Evolutionary conservation across 75 land plant species (phyloP).

Genomic region (Cupressus sempervirens): DNA sequence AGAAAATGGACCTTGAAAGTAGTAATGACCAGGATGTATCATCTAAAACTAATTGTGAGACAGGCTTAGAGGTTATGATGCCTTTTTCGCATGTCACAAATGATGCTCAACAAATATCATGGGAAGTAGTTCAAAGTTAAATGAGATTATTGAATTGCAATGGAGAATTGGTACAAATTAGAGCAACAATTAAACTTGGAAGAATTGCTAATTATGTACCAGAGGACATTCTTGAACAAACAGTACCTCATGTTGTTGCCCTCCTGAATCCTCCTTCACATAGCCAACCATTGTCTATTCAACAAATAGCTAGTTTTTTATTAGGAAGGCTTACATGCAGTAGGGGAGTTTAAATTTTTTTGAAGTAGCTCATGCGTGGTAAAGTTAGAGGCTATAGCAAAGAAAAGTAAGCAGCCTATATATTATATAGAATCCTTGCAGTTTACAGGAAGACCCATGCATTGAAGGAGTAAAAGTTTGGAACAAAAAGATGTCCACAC

Average conservation of each 20-base stretch:
- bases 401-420: too few species aligned
- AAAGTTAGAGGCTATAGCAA: too few species aligned
- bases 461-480: too few species aligned
- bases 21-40: not conserved
- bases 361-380: too few species aligned
- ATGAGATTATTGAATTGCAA: not conserved
- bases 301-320: constrained; percentile 24
- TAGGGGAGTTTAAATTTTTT: too few species aligned
- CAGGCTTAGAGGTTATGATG: not conserved
- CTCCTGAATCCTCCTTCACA: constrained; percentile 4
- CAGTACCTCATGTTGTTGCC: constrained; percentile 16
- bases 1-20: not conserved
- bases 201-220: constrained; percentile 14
- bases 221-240: not conserved
- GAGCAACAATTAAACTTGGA: constrained; percentile 18
- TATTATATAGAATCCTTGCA: too few species aligned
- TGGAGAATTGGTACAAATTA: constrained; percentile 1
- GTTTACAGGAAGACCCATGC: too few species aligned
- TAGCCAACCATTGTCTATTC: constrained; percentile 1
- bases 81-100: not conserved
- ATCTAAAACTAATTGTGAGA: not conserved
- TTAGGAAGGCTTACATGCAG: constrained; percentile 16
- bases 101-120: not conserved
- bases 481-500: too few species aligned
- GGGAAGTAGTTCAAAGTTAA: constrained; percentile 4